phyloP scores from a whole-genome alignment of 1,284 basidiomycete species.

The Pulveroboletus sp. region DNA sequence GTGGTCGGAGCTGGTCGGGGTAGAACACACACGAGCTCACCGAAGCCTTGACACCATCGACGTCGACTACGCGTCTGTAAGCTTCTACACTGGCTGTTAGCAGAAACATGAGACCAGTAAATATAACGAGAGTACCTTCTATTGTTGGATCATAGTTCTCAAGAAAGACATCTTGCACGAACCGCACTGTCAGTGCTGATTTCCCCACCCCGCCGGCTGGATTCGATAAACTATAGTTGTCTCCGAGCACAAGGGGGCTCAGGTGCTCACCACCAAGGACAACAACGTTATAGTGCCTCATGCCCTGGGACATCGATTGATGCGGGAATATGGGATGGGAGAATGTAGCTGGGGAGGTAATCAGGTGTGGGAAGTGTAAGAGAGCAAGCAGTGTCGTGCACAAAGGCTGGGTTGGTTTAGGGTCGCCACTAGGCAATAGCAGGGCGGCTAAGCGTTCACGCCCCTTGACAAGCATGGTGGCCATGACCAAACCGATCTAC shows the following conservation, averaged over 20 bases:
- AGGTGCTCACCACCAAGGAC: conserved; percentile 68
- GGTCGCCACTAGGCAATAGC: too few species aligned
- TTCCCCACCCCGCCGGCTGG: conserved; percentile 83
- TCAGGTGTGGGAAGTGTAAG: conserved; percentile 30
- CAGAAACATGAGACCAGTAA: background rate
- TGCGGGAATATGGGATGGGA: conserved; percentile 7
- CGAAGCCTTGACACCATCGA: conserved; percentile 60
- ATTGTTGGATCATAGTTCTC: conserved; percentile 83
- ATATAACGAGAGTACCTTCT: conserved; percentile 53
- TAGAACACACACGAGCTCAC: conserved; percentile 43
- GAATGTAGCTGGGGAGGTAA: conserved; percentile 14
- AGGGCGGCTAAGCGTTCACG: too few species aligned
- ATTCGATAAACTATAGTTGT: conserved; percentile 9
- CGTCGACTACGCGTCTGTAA: conserved; percentile 59
- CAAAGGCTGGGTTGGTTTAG: too few species aligned
- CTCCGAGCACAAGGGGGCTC: conserved; percentile 1
- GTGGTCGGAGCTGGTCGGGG: conserved; percentile 13
- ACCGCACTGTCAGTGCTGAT: conserved; percentile 76
- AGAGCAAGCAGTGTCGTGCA: conserved; percentile 20
- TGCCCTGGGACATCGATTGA: conserved; percentile 32
- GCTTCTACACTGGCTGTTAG: conserved; percentile 17
- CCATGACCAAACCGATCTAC: too few species aligned
- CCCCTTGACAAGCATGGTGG: too few species aligned
- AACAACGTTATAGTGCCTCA: conserved; percentile 73
- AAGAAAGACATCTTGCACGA: conserved; percentile 72